Evolutionary conservation across 768 basidiomycete genomes (phyloP), one percentile per base, ranked within the genome.

Genomic region (Naematelia encephala): DNA sequence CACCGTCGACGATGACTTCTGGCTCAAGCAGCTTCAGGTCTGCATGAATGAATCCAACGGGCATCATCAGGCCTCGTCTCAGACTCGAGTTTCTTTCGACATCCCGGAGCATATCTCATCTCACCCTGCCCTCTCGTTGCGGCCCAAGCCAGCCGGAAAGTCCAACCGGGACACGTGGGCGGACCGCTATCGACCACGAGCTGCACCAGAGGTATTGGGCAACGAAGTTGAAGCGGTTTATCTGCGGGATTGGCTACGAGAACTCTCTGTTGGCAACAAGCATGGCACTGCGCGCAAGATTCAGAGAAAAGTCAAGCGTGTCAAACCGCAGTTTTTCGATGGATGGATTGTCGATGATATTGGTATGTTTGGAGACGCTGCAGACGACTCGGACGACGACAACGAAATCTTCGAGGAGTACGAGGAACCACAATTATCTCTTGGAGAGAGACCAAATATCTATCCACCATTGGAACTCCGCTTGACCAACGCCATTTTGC

Each of bases 401-500:
- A n/a, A n/a, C 8, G 60, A 59, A 13, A 57, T 67, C 22, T 51
- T 66, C 19, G 57, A 61, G 27, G 49, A 52, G 16, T 45, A 67
- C 30, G 60, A 65, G 19, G 59, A 60, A n/a, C 62, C 66, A 19
- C 34, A 29, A 52, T 26, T 51, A 23, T 23, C 52, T 14, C 52
- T 63, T 4, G 62, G 61, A n/a, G 52, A 45, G 13, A 56, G 67
- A 21, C 57, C 67, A 3, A 22, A 29, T 3, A 8, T 26, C 12
- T 70, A 66, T 50, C 71, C 72, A 14, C 23, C 61, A 1, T 52
- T 76, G 4, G 43, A 42, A 0, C 22, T 46, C 1, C 65, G 81
- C 49, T 81, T 98, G 29, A 86, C 87, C 49, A 98, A 97, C 75
- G 87, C 91, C 0, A 88, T 98, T 50, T 79, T 99, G 13, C 82